phyloP scores from a whole-genome alignment of 1,284 basidiomycete species.

The Malassezia caprae region DNA sequence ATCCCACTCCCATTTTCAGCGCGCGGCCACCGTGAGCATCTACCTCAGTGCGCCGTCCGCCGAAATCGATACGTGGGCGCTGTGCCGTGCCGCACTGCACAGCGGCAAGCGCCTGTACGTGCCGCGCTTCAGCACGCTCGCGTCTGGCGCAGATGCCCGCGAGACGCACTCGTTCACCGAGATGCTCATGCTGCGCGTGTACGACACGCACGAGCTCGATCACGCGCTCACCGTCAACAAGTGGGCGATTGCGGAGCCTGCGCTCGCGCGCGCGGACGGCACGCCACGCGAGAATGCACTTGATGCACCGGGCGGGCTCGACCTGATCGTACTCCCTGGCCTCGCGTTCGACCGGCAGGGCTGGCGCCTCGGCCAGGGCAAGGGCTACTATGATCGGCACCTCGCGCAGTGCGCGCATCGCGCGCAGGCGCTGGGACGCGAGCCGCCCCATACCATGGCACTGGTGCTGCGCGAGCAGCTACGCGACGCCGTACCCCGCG shows the following conservation, averaged over 20 bases:
- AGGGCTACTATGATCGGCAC: conserved; percentile 51
- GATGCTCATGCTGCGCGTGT: conserved; percentile 49
- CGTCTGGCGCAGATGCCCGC: conserved; percentile 18
- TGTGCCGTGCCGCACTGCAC: conserved; percentile 41
- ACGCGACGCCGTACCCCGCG: conserved; percentile 7
- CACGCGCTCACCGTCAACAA: conserved; percentile 37
- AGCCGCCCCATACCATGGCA: conserved; percentile 8
- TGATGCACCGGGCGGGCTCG: conserved; percentile 39
- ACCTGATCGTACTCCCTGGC: conserved; percentile 50
- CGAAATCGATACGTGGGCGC: conserved; percentile 47
- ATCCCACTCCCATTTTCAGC: conserved; percentile 25
- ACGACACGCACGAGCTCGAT: conserved; percentile 34
- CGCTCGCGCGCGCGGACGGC: conserved; percentile 28
- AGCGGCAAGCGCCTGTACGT: conserved; percentile 48
- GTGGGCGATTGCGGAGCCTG: conserved; percentile 49
- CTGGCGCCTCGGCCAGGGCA: conserved; percentile 49
- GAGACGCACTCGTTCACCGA: conserved; percentile 31
- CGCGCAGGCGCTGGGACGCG: background rate
- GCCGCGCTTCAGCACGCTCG: conserved; percentile 45
- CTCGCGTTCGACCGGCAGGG: conserved; percentile 47
- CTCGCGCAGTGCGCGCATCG: conserved; percentile 10
- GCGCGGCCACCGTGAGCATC: conserved; percentile 39
- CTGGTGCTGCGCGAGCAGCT: conserved; percentile 12
- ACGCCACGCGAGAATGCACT: conserved; percentile 35
- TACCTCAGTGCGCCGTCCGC: conserved; percentile 48